These are phyloP conservation scores for Podospora didyma DNA, from an alignment of 495 filamentous ascomycete genomes.

Conservation along the genomic window DNA sequence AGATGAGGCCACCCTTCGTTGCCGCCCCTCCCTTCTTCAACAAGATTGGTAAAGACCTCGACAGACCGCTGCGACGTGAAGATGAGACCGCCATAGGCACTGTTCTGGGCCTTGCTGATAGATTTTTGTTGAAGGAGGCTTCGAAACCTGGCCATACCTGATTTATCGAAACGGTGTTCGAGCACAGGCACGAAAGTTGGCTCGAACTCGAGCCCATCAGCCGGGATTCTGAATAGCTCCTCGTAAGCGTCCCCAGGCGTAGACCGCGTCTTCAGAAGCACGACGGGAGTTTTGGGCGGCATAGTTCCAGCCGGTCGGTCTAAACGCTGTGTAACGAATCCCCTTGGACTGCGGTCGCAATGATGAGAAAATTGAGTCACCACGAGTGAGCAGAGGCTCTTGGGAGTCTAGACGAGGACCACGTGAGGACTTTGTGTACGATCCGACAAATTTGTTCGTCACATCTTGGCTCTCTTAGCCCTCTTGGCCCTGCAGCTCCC, in stretches of 20 bases:
- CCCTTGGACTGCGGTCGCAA: no score
- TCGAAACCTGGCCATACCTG: conserved; percentile 37
- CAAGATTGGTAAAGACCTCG: conserved; percentile 71
- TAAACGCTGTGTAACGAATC: no score
- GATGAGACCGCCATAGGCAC: conserved; percentile 74
- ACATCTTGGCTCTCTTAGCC: conserved; percentile 14
- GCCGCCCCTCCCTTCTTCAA: conserved; percentile 41
- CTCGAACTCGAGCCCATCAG: conserved; percentile 42
- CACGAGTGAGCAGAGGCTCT: no score
- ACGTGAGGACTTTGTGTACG: no score
- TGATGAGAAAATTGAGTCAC: no score
- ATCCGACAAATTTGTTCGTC: no score
- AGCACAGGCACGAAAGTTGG: conserved; percentile 82
- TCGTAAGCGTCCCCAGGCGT: conserved; percentile 74
- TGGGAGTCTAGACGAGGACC: no score
- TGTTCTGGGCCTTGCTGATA: conserved; percentile 27
- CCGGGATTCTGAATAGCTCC: conserved; percentile 57
- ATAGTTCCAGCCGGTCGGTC: conserved; percentile 3
- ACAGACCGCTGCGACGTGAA: conserved; percentile 95
- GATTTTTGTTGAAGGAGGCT: conserved; percentile 27
- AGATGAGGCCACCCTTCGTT: conserved; percentile 42
- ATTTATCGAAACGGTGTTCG: conserved; percentile 57
- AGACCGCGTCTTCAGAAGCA: conserved; percentile 86
- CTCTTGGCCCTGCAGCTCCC: not conserved
- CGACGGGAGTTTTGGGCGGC: conserved; percentile 49